These are phyloP conservation scores for Oligophagozyma castellii DNA, from an alignment of 1,139 yeast genomes.

Conservation along the genomic window DNA sequence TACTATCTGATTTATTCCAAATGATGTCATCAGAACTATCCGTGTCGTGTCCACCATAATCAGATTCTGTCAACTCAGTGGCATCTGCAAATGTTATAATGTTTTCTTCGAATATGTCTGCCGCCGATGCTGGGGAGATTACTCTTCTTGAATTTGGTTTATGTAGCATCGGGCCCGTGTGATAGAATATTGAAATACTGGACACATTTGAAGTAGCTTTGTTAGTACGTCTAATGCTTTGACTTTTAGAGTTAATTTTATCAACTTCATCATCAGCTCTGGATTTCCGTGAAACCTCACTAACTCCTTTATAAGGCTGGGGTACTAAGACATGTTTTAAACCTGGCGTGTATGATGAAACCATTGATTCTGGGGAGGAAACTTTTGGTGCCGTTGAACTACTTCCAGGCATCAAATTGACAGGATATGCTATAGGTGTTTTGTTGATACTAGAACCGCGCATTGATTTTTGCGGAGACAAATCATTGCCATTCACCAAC, in stretches of 20 bases:
- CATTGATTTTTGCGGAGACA: slow-evolving; percentile 6
- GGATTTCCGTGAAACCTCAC: slow-evolving; percentile 8
- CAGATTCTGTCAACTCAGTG: slow-evolving; percentile 38
- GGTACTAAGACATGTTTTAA: slow-evolving; percentile 29
- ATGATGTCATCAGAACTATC: slow-evolving; percentile 11
- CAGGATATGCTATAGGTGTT: slow-evolving; percentile 5
- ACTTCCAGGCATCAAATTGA: too few relatives aligned
- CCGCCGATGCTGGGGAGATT: slow-evolving; percentile 25
- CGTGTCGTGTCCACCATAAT: too few relatives aligned
- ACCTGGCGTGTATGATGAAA: slow-evolving; percentile 29
- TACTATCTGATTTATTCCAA: slow-evolving; percentile 5
- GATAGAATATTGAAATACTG: slow-evolving; percentile 10
- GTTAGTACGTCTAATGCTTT: slow-evolving; percentile 7
- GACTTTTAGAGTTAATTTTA: too few relatives aligned
- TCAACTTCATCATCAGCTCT: too few relatives aligned
- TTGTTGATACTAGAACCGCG: slow-evolving; percentile 6
- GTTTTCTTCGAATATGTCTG: slow-evolving; percentile 53
- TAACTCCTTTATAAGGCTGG: slow-evolving; percentile 29
- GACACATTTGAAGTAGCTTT: slow-evolving; percentile 19
- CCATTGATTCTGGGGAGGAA: slow-evolving; percentile 7
- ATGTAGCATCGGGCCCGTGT: slow-evolving; percentile 34
- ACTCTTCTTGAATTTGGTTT: slow-evolving; percentile 43
- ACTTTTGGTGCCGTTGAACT: slow-evolving; percentile 3
- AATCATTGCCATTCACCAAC: slow-evolving; percentile 5
- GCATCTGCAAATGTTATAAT: slow-evolving; percentile 61